Conservation (phyloP, 1,284 basidiomycete species). For the Cryptococcus sp. region DNA sequence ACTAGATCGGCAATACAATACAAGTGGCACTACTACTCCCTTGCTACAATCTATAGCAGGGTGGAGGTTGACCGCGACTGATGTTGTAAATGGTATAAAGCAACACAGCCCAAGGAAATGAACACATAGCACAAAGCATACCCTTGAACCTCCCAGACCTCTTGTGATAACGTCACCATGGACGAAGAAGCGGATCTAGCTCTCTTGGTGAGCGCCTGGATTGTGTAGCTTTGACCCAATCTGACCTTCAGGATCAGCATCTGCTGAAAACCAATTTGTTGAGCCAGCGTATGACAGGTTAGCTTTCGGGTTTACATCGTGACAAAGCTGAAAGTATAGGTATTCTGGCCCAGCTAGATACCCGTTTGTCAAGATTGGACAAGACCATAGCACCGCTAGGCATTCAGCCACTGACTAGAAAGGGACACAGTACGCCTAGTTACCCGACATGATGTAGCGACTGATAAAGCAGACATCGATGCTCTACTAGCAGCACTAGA, state of each 20-base stretch:
- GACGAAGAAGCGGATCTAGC: constrained; percentile 48
- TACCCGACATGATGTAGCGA: background rate
- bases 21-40: no score
- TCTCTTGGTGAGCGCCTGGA: constrained; percentile 27
- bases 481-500: constrained; percentile 13
- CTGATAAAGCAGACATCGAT: constrained; percentile 29
- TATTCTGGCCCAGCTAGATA: constrained; percentile 45
- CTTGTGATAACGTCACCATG: no score
- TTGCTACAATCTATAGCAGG: no score
- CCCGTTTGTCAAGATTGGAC: constrained; percentile 42
- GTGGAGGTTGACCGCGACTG: no score
- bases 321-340: constrained; percentile 12
- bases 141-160: no score
- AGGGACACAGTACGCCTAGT: constrained; percentile 25
- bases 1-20: no score
- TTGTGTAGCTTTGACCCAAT: background rate
- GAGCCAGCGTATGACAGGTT: constrained; percentile 46
- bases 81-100: no score
- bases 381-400: constrained; percentile 47
- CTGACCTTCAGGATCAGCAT: constrained; percentile 40
- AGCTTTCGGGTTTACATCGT: constrained; percentile 3
- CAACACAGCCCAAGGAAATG: no score
- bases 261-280: constrained; percentile 46
- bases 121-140: no score
- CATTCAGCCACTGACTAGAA: constrained; percentile 36